These are phyloP conservation scores for Trichophyton mentagrophytes DNA, from an alignment of 2,329 filamentous ascomycete species.

Conservation along the genomic window DNA sequence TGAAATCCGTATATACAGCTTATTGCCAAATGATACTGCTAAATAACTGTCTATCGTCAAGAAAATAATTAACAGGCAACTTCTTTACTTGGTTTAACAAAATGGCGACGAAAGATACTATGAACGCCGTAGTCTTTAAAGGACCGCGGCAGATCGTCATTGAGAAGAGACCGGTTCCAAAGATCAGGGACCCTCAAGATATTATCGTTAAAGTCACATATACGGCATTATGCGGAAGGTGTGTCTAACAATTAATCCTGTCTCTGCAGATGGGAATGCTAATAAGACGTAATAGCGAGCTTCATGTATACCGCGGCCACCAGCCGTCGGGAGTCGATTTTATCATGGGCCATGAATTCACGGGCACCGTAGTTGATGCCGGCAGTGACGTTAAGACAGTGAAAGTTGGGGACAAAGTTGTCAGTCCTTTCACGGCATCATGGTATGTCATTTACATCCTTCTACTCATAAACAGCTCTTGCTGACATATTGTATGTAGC, in stretches of 20 bases:
- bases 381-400: constrained; percentile 57
- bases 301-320: constrained; percentile 76
- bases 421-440: constrained; percentile 70
- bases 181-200: constrained; percentile 57
- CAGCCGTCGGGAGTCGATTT: constrained; percentile 54
- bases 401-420: constrained; percentile 61
- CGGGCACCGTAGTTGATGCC: constrained; percentile 56
- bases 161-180: constrained; percentile 67
- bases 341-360: constrained; percentile 72
- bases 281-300: constrained; percentile 44
- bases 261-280: not conserved
- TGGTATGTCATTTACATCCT: constrained; percentile 39
- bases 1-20: not conserved
- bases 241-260: constrained; percentile 22
- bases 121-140: constrained; percentile 84
- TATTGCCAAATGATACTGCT: too few relatives aligned
- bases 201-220: constrained; percentile 72
- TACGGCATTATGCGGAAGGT: constrained; percentile 82
- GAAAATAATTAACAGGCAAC: too few relatives aligned
- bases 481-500: constrained; percentile 25
- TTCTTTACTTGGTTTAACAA: too few relatives aligned
- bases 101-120: constrained; percentile 39
- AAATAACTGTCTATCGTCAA: too few relatives aligned
- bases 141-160: constrained; percentile 61
- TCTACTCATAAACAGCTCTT: not conserved